Evolutionary conservation across 306 rosid species (phyloP), one percentile per base, ranked within the genome.

Genomic region (Pterocarpus santalinus): DNA sequence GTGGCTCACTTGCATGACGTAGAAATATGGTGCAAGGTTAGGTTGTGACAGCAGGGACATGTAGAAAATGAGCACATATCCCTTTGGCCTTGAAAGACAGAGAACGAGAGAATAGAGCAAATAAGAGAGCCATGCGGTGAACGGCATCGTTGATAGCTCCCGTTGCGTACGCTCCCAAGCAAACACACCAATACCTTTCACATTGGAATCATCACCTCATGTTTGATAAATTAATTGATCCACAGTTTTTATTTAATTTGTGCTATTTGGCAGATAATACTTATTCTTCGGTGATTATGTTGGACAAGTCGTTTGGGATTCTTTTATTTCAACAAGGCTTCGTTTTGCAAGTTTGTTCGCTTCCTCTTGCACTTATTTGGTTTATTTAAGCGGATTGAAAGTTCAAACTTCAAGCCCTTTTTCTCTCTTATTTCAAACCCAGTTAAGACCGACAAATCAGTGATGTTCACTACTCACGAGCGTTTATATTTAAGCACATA

Each of bases 1-100:
- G 96, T 95, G 98, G 94, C 88, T 79, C 85, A 85, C 84, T 79
- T 38, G 84, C 80, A 79, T 82, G 97, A 86, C 80, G 90, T 80
- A 30, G 83, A 85, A 85, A 78, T 82, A 61, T 73, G 85, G 87
- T 78, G 76, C 34, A 14, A 38, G 88, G 90, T 88, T 93, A 84
- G 92, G 92, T 85, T 86, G 82, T 72, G 89, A 90, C 97, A 83
- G 90, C 88, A 49, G 70, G 80, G 91, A 80, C 53, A 61, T 68
- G 51, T 55, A 73, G 81, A 83, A 86, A 85, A 28, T 30, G 8
- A 14, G 75, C 60, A 65, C 78, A 69, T 4, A 39, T 9, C 72
- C 51, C 36, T 13, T 5, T 8, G 14, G 53, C 56, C 10, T 52
- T 41, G 52, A 2, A 17, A 33, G 4, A 33, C 17, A 5, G 43